Conservation (phyloP, 2,329 filamentous ascomycete species). For the Clarireedia homoeocarpa region DNA sequence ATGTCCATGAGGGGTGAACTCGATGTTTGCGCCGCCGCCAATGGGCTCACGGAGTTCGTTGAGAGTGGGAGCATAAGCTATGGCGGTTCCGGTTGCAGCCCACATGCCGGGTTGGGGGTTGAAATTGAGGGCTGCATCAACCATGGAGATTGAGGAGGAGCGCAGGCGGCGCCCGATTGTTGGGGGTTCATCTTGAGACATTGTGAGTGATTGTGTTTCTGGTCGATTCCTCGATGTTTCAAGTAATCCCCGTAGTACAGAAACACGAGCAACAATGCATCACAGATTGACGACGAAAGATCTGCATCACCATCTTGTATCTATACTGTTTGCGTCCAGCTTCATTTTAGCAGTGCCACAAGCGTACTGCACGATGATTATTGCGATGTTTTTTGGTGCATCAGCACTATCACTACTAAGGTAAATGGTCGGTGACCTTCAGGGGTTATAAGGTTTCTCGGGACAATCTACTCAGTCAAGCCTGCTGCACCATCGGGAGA, state of each 20-base stretch:
- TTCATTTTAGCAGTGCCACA: background rate
- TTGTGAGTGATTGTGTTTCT: background rate
- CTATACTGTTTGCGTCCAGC: background rate
- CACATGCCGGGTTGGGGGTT: slow-evolving; percentile 18
- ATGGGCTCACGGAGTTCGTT: slow-evolving; percentile 14
- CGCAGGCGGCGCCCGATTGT: slow-evolving; percentile 5
- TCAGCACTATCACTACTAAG: background rate
- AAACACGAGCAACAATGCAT: too few relatives aligned
- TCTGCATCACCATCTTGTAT: background rate
- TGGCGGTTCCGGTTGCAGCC: slow-evolving; percentile 15
- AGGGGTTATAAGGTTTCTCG: background rate
- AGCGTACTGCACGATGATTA: background rate
- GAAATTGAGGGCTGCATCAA: slow-evolving; percentile 14
- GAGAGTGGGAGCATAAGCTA: slow-evolving; percentile 15
- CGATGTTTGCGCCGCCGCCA: slow-evolving; percentile 17
- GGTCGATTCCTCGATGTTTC: too few relatives aligned
- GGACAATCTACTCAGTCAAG: background rate
- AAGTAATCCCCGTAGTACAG: too few relatives aligned
- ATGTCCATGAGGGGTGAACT: slow-evolving; percentile 15
- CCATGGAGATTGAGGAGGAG: slow-evolving; percentile 10
- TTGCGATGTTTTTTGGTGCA: background rate
- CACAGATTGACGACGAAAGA: too few relatives aligned
- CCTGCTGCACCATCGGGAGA: background rate
- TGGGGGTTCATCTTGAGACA: background rate
- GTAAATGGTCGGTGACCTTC: too few relatives aligned